Base-by-base conservation (phyloP, 1,284 basidiomycete species). In the Cystobasidium slooffiae region DNA sequence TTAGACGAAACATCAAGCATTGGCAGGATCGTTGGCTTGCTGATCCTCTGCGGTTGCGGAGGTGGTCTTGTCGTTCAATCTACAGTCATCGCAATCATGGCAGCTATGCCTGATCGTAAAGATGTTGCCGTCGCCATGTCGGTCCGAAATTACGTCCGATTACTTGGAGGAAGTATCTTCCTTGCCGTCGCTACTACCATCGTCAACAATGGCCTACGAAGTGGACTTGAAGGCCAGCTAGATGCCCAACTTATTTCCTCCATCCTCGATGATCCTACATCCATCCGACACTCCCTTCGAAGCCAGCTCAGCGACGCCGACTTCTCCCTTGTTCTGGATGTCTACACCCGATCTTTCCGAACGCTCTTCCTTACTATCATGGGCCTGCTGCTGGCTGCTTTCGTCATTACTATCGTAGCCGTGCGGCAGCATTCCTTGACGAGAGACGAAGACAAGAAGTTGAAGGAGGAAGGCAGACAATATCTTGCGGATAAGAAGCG, bases 51-150 rank as follows among this genome's bases (percentile, higher is more conserved):
- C 0, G 91, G 90, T 0, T 79, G 86, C 0, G 91, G 91, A 0
- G 88, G 89, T 14, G 91, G 91, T 1, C 86, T 87, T 78, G 81
- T 81, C 1, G 75, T 83, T 0, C 80, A 82, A 64, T 51, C 68
- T 18, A 88, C 87, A 0, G 88, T 88, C 0, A 86, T 90, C 1
- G 89, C 89, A 0, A 88, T 87, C 5, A 90, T 91, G 78, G 88
- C 89, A 0, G 88, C 88, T 31, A 89, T 90, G 0, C 81, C 87
- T 0, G 66, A 68, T 24, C 82, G 89, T 24, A 84, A 84, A 55
- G 89, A 90, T 75, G 88, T 91, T 86, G 88, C 88, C 0, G 89
- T 90, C 6, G 89, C 90, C 2, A 90, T 89, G 0, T 86, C 87
- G 0, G 86, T 88, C 65, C 85, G 89, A 43, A 90, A 90, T 78